These are phyloP conservation scores for Diplodia scrobiculata DNA, from an alignment of 2,329 filamentous ascomycete genomes.

Conservation along the genomic window DNA sequence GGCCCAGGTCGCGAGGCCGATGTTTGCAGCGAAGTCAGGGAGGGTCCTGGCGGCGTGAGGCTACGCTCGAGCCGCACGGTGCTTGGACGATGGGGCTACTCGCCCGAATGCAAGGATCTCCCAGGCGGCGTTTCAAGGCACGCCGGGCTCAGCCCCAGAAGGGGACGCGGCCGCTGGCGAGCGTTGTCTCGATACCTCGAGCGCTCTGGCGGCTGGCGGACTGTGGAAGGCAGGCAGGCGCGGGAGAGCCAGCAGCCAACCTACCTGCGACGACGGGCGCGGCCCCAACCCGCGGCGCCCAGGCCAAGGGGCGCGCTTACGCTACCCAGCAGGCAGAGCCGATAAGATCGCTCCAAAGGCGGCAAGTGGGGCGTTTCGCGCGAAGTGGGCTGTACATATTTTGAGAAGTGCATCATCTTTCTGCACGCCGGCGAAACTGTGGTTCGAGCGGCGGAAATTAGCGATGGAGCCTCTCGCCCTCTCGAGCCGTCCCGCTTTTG, in stretches of 20 bases:
- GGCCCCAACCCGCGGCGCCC: conserved; percentile 11
- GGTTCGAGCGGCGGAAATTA: conserved; percentile 10
- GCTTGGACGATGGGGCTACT: background rate
- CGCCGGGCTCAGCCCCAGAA: conserved; percentile 23
- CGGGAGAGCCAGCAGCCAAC: conserved; percentile 2
- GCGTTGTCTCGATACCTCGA: background rate
- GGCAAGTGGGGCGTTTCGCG: conserved; percentile 28
- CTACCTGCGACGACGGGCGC: background rate
- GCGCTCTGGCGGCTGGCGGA: background rate
- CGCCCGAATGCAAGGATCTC: too few relatives aligned
- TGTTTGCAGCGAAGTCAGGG: conserved; percentile 1
- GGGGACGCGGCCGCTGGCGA: conserved; percentile 1
- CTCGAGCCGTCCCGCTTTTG: conserved; percentile 24
- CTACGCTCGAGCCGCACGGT: conserved; percentile 1
- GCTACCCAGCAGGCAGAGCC: conserved; percentile 9
- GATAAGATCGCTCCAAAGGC: conserved; percentile 26
- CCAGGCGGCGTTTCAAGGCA: conserved; percentile 22
- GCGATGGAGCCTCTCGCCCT: conserved; percentile 20
- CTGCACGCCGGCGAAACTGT: conserved; percentile 25
- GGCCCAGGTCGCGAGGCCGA: conserved; percentile 4
- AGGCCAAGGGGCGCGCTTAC: conserved; percentile 18
- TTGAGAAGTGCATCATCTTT: conserved; percentile 23
- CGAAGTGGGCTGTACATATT: conserved; percentile 28
- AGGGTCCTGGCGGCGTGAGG: conserved; percentile 2
- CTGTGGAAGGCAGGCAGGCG: background rate